Percentiles rank a stretch among this genome's conserved stretches.
Conservation (phyloP, 208 protist genomes). For the Herpetomonas muscarum region DNA sequence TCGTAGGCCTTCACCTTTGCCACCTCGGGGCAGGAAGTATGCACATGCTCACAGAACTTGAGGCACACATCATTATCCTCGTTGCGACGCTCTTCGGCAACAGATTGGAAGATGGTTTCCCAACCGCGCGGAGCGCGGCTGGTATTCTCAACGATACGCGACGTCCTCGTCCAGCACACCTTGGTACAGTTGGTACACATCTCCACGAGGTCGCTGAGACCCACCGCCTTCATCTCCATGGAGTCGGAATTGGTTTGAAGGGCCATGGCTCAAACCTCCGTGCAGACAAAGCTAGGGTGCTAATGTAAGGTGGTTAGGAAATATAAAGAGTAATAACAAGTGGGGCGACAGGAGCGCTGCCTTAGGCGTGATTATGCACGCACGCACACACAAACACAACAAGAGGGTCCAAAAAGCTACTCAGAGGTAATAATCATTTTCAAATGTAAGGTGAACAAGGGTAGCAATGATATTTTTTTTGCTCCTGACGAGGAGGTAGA, state of each 20-base stretch:
- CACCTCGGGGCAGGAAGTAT: conserved; percentile 31
- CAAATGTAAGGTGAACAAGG: too few relatives aligned
- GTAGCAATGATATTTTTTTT: too few relatives aligned
- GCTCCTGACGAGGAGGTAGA: too few relatives aligned
- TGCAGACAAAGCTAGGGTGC: background rate
- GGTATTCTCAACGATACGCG: conserved; percentile 47
- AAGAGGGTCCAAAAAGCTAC: too few relatives aligned
- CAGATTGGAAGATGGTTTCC: conserved; percentile 43
- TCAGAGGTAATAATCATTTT: too few relatives aligned
- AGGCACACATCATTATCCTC: conserved; percentile 55
- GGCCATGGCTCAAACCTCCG: conserved; percentile 11
- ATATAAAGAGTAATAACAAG: background rate
- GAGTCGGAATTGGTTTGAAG: conserved; percentile 35
- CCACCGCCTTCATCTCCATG: conserved; percentile 31
- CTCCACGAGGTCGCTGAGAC: conserved; percentile 45
- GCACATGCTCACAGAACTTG: conserved; percentile 32
- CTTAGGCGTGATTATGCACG: too few relatives aligned
- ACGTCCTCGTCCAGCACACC: conserved; percentile 53
- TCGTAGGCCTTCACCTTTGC: conserved; percentile 32
- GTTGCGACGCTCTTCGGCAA: conserved; percentile 39
- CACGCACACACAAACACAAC: too few relatives aligned
- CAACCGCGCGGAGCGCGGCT: conserved; percentile 64
- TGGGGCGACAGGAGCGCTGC: background rate
- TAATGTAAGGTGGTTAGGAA: background rate
- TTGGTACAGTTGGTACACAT: conserved; percentile 55